Conservation (phyloP, 164 flowering plant genomes). For the Buxus sempervirens region DNA sequence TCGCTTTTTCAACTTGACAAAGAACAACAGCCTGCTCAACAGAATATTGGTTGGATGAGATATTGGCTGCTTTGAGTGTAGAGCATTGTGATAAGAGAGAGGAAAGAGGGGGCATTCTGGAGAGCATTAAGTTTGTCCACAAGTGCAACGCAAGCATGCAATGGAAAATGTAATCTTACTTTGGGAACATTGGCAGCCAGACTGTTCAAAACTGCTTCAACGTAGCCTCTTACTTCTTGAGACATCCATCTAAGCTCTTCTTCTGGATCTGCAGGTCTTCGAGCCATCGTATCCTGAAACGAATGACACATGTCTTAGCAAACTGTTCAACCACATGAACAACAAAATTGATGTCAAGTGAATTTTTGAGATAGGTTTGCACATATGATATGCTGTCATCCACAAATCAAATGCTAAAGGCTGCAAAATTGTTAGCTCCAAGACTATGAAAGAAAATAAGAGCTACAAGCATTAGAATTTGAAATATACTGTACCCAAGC, state of each 20-base stretch:
- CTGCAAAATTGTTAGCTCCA: too few relatives aligned
- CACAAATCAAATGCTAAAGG: too few relatives aligned
- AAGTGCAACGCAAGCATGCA: too few relatives aligned
- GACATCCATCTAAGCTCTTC: constrained; percentile 99
- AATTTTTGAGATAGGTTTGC: too few relatives aligned
- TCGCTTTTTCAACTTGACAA: constrained; percentile 84
- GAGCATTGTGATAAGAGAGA: too few relatives aligned
- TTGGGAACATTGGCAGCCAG: constrained; percentile 66
- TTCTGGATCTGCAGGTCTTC: constrained; percentile 98
- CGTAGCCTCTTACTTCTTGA: constrained; percentile 99
- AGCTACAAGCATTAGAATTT: not conserved
- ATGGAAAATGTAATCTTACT: too few relatives aligned
- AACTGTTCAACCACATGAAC: not conserved
- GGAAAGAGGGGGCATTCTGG: too few relatives aligned
- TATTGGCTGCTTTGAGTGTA: too few relatives aligned
- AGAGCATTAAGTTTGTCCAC: too few relatives aligned
- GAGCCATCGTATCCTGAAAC: constrained; percentile 86
- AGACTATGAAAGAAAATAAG: too few relatives aligned
- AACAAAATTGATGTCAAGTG: not conserved
- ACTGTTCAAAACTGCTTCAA: constrained; percentile 97
- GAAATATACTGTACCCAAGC: not conserved
- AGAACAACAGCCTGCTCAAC: constrained; percentile 75
- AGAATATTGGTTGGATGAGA: constrained; percentile 35
- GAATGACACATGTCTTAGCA: constrained; percentile 1
- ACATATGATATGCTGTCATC: too few relatives aligned